Percentiles rank a stretch among this genome's conserved stretches.
phyloP scores from a whole-genome alignment of 768 basidiomycete genomes.

The Leccinellum rugosiceps region DNA sequence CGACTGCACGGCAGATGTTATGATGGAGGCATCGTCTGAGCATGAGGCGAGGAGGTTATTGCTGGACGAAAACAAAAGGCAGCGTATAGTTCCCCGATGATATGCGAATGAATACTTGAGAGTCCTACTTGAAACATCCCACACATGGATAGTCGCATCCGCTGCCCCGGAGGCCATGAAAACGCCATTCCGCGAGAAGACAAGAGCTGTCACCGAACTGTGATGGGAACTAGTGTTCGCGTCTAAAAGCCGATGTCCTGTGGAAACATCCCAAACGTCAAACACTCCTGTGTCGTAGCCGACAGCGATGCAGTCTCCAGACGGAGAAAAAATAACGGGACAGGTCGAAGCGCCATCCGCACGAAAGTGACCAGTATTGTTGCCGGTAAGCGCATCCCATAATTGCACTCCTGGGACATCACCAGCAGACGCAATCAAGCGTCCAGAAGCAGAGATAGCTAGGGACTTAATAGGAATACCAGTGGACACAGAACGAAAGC shows the following conservation, averaged over 20 bases:
- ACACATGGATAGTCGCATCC: constrained; percentile 13
- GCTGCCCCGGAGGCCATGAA: constrained; percentile 15
- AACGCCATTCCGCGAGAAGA: constrained; percentile 8
- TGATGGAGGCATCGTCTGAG: constrained; percentile 12
- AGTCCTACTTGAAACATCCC: constrained; percentile 11
- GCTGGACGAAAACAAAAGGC: constrained; percentile 21
- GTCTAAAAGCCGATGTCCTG: constrained; percentile 12
- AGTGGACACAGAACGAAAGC: constrained; percentile 13
- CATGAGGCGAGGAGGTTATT: constrained; percentile 13
- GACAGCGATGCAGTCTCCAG: constrained; percentile 13
- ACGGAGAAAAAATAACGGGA: constrained; percentile 15
- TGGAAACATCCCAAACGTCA: constrained; percentile 18
- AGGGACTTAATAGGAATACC: constrained; percentile 11
- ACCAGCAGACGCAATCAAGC: constrained; percentile 16
- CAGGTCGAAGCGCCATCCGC: constrained; percentile 7
- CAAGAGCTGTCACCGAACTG: constrained; percentile 6
- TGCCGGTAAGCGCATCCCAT: constrained; percentile 18
- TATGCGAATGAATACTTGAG: constrained; percentile 6
- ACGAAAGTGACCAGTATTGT: constrained; percentile 11
- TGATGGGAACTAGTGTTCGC: not conserved
- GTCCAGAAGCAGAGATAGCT: constrained; percentile 16
- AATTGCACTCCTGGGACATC: constrained; percentile 36
- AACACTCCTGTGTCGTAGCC: constrained; percentile 12
- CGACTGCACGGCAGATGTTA: constrained; percentile 10
- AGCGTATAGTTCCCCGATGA: constrained; percentile 15